These are phyloP conservation scores for Pichia sp. DNA, from an alignment of 1,139 yeast species.

Conservation along the genomic window DNA sequence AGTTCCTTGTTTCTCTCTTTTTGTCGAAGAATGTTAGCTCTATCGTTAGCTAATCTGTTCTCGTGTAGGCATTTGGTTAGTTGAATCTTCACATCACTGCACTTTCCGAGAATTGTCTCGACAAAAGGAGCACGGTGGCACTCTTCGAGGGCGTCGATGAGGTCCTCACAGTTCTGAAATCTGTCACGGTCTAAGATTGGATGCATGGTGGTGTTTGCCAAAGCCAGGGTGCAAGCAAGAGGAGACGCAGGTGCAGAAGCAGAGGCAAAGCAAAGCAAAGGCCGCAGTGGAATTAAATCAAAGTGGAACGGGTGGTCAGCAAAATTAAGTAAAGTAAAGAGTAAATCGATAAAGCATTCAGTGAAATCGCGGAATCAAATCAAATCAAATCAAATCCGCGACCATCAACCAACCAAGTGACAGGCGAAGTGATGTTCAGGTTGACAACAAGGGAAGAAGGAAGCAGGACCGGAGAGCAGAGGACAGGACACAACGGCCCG, in stretches of 20 bases:
- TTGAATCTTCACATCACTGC: constrained; percentile 80
- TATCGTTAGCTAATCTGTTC: constrained; percentile 64
- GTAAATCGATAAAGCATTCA: too few relatives aligned
- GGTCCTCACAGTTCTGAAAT: constrained; percentile 52
- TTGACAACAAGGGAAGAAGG: not conserved
- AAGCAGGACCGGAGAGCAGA: constrained; percentile 2
- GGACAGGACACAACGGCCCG: too few relatives aligned
- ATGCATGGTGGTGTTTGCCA: constrained; percentile 27
- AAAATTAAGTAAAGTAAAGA: too few relatives aligned
- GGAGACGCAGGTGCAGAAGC: too few relatives aligned
- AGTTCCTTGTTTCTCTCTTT: constrained; percentile 49
- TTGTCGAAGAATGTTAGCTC: constrained; percentile 51
- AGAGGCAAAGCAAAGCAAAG: too few relatives aligned
- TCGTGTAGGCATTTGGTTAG: constrained; percentile 71
- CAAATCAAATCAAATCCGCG: too few relatives aligned
- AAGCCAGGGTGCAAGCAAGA: too few relatives aligned
- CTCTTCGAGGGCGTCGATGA: constrained; percentile 83
- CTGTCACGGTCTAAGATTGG: constrained; percentile 27
- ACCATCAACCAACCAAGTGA: too few relatives aligned
- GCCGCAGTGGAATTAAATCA: too few relatives aligned
- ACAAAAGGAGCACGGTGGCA: constrained; percentile 74
- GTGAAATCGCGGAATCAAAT: too few relatives aligned
- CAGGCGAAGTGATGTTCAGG: too few relatives aligned
- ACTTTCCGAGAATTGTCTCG: constrained; percentile 72
- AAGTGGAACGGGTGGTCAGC: too few relatives aligned